Percentiles rank a stretch among this genome's conserved stretches.
Conservation (phyloP, 768 basidiomycete species). For the Baorangia bicolor region DNA sequence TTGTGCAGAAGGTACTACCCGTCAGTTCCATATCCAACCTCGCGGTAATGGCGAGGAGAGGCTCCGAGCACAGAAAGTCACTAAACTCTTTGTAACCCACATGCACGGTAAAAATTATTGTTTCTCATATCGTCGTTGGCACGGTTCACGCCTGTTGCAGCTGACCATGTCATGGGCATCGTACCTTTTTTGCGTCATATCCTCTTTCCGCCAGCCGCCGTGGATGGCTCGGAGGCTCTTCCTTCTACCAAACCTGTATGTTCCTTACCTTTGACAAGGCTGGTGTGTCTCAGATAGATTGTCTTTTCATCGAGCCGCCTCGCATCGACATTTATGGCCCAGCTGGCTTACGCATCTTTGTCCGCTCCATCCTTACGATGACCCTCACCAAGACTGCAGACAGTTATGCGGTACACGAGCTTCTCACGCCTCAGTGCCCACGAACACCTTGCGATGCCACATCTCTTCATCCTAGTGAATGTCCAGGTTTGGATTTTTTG, state of each 20-base stretch:
- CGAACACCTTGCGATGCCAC: constrained; percentile 48
- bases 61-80: constrained; percentile 48
- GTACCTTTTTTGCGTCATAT: constrained; percentile 62
- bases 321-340: constrained; percentile 77
- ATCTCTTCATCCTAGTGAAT: constrained; percentile 63
- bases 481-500: constrained; percentile 57
- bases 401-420: constrained; percentile 76
- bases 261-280: background rate
- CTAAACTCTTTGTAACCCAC: constrained; percentile 80
- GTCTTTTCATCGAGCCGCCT: constrained; percentile 35
- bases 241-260: constrained; percentile 14
- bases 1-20: constrained; percentile 77
- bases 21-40: constrained; percentile 66
- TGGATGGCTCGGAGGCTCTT: constrained; percentile 8
- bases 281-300: background rate
- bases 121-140: background rate
- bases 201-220: constrained; percentile 45
- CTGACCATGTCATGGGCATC: constrained; percentile 76
- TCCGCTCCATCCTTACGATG: constrained; percentile 68
- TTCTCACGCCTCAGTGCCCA: constrained; percentile 57
- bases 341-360: constrained; percentile 69
- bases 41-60: constrained; percentile 23
- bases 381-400: constrained; percentile 61
- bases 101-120: constrained; percentile 60
- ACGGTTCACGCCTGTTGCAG: constrained; percentile 31